Percentiles rank a stretch among this genome's conserved stretches.
Evolutionary conservation across 352 stramenopile genomes (phyloP).

Genomic region (Globisporangium echinulatum): DNA sequence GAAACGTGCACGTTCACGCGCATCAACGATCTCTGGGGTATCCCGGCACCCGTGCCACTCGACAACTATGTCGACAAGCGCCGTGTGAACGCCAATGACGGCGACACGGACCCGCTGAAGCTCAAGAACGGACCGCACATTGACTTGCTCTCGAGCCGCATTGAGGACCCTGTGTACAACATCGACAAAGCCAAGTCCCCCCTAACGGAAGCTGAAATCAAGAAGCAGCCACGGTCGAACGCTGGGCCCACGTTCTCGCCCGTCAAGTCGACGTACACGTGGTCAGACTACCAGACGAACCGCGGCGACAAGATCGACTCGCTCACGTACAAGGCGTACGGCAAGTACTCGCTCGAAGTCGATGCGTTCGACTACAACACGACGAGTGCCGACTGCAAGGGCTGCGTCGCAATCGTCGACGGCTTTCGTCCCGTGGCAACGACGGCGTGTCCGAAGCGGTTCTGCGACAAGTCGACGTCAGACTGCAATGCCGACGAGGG

Average conservation of each 20-base stretch:
- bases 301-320: conserved; percentile 25
- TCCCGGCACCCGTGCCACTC: conserved; percentile 37
- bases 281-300: conserved; percentile 40
- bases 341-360: conserved; percentile 47
- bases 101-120: not conserved
- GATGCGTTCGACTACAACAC: conserved; percentile 42
- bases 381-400: conserved; percentile 23
- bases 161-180: conserved; percentile 4
- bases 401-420: conserved; percentile 51
- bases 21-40: conserved; percentile 20
- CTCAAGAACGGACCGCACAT: conserved; percentile 1
- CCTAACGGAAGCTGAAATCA: too few species aligned
- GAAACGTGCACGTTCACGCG: conserved; percentile 11
- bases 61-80: conserved; percentile 47
- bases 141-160: conserved; percentile 1
- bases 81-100: conserved; percentile 21
- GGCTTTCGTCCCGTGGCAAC: conserved; percentile 27
- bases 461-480: conserved; percentile 24
- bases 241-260: too few species aligned
- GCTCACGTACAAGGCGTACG: conserved; percentile 32
- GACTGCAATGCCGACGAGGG: conserved; percentile 4
- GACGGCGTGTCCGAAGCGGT: conserved; percentile 27
- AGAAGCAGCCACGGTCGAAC: not conserved
- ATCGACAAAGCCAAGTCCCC: not conserved
- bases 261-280: conserved; percentile 16